Evolutionary conservation across 257 asterid genomes (phyloP).

Genomic region (Plectranthus barbatus): DNA sequence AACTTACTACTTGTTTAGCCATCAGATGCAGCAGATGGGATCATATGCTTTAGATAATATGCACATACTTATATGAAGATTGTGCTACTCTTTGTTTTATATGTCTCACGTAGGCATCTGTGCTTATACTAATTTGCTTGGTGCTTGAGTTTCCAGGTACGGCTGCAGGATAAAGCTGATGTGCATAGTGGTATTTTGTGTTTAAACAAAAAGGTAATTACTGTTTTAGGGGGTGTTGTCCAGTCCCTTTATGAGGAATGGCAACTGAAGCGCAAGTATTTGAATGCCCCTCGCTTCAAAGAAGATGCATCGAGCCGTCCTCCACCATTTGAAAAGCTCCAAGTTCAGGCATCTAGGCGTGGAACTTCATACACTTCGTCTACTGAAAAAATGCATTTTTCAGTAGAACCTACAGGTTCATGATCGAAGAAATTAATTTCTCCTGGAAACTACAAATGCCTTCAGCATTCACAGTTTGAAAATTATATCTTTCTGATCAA

Average conservation of each 20-base stretch:
- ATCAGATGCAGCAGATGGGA: background rate
- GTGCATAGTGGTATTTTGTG: conserved; percentile 58
- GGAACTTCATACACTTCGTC: conserved; percentile 15
- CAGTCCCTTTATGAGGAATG: conserved; percentile 81
- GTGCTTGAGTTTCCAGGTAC: conserved; percentile 48
- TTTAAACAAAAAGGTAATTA: conserved; percentile 41
- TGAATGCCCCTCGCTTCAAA: conserved; percentile 51
- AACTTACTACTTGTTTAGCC: background rate
- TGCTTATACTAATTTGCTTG: conserved; percentile 5
- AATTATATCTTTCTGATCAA: background rate
- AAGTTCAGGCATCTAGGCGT: conserved; percentile 33
- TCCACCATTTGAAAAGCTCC: conserved; percentile 78
- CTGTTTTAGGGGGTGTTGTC: conserved; percentile 68
- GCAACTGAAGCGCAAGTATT: conserved; percentile 70
- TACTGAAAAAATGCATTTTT: conserved; percentile 9
- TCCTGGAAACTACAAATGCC: background rate
- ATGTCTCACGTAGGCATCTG: background rate
- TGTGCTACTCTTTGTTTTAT: background rate
- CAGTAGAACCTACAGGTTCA: conserved; percentile 17
- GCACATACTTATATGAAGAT: background rate
- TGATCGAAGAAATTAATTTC: background rate
- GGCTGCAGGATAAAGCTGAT: conserved; percentile 43
- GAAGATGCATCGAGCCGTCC: conserved; percentile 50
- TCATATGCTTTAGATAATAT: background rate
- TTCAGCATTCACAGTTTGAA: background rate